Base-by-base conservation (phyloP, 768 basidiomycete genomes). In the Termitomyces sp. region DNA sequence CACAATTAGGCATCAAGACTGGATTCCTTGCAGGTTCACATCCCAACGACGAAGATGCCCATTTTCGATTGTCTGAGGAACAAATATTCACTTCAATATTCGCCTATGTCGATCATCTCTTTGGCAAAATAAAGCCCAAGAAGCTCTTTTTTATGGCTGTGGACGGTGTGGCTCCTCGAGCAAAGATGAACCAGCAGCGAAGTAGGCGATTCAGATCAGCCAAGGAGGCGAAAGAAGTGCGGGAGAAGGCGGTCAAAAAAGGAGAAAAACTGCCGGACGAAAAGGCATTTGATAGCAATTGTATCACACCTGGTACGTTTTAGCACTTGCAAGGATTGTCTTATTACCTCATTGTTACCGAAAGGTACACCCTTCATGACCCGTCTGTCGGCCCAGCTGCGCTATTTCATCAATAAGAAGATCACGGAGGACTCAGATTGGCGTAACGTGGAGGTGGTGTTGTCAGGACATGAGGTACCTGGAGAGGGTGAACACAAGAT, bases 401-500 rank as follows among this genome's bases (percentile, higher is more conserved):
- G 88, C 41, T 99, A 99, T 73, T 99, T 98, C 65, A 81, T 99
- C 63, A 94, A 94, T 74, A 98, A 98, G 83, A 96, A 98, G 81
- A 96, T 98, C 35, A 85, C 88, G 0, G 97, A 99, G 70, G 97
- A 99, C 73, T 84, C 97, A 2, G 88, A 95, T 71, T 99, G 97
- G 97, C 79, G 92, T 60, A 83, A 88, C 57, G 85, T 98, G 44
- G 81, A 94, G 68, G 94, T 98, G 23, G 91, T 99, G 41, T 79
- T 99, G 40, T 96, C 93, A 32, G 97, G 97, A 12, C 95, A 98
- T 72, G 96, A 99, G 67, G 95, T 98, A 3, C 97, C 97, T 0
- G 97, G 97, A 64, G 97, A 99, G 74, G 97, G 97, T 60, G 97
- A 99, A 71, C 97, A 99, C 83, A 99, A 99, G 80, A 95, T 99